Percentiles rank a stretch among this genome's conserved stretches.
phyloP scores from a whole-genome alignment of 345 rosid genomes.

The Melaleuca quinquenervia region DNA sequence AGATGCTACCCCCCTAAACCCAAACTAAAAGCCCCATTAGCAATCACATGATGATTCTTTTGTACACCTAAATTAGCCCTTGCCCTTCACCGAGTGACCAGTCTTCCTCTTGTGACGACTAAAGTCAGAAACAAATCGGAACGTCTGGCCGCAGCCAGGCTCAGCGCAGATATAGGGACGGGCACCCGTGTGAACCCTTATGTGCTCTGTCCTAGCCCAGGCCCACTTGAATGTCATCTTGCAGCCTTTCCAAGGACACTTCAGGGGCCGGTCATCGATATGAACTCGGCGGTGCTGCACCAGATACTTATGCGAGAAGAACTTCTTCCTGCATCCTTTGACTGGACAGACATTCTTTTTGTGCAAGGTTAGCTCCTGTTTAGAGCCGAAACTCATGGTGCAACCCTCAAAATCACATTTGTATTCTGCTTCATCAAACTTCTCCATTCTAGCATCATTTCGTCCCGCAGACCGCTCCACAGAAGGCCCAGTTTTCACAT shows the following conservation, averaged over 20 bases:
- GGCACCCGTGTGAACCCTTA: conserved; percentile 95
- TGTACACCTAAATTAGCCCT: conserved; percentile 9
- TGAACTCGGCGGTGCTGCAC: conserved; percentile 95
- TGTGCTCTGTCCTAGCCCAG: conserved; percentile 95
- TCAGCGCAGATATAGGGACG: conserved; percentile 82
- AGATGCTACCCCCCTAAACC: not conserved
- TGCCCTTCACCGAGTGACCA: conserved; percentile 69
- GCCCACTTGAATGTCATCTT: conserved; percentile 99
- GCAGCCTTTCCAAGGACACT: conserved; percentile 99
- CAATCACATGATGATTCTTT: not conserved
- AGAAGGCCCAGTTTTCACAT: conserved; percentile 8
- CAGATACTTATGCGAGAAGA: conserved; percentile 91
- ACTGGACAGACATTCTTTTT: conserved; percentile 83
- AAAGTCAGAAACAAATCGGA: conserved; percentile 88
- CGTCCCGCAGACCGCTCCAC: not conserved
- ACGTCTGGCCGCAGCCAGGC: conserved; percentile 85
- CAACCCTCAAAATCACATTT: conserved; percentile 91
- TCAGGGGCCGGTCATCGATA: conserved; percentile 83
- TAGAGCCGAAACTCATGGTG: conserved; percentile 64
- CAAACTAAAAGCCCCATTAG: not conserved
- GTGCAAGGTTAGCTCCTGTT: conserved; percentile 60
- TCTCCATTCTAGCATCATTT: conserved; percentile 8
- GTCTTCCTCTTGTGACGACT: conserved; percentile 96
- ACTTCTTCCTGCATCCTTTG: conserved; percentile 86
- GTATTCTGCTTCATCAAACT: conserved; percentile 41